phyloP scores from a whole-genome alignment of 73 alveolate species.

The Paramecium biaurelia region DNA sequence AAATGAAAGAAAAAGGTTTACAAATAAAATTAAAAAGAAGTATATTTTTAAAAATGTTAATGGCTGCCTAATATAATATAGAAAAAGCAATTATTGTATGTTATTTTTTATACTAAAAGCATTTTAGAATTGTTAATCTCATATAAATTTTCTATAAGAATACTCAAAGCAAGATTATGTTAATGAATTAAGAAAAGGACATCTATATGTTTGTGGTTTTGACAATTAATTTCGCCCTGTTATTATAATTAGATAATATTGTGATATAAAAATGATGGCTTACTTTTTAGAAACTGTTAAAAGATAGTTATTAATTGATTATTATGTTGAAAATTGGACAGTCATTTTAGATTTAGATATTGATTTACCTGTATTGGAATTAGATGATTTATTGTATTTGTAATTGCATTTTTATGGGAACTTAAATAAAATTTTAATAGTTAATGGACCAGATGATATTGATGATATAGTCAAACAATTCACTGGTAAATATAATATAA shows the following conservation, averaged over 20 bases:
- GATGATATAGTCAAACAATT: neutral
- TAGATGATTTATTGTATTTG: neutral
- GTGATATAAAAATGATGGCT: slow-evolving; percentile 1
- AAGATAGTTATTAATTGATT: slow-evolving; percentile 11
- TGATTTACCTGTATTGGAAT: neutral
- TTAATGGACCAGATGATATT: slow-evolving; percentile 37
- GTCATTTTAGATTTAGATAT: slow-evolving; percentile 18
- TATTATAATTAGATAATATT: neutral
- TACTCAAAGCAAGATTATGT: neutral
- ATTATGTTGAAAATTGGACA: slow-evolving; percentile 56
- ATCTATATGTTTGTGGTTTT: slow-evolving; percentile 35
- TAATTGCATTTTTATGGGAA: slow-evolving; percentile 33
- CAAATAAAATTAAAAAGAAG: neutral
- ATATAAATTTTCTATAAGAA: neutral
- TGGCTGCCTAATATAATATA: slow-evolving; percentile 32
- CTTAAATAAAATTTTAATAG: neutral
- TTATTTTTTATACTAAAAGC: neutral
- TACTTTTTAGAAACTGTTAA: slow-evolving; percentile 46
- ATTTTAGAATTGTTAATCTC: neutral
- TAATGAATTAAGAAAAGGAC: neutral
- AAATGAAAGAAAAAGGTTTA: neutral
- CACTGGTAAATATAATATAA: neutral
- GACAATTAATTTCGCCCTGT: slow-evolving; percentile 36
- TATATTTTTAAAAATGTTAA: neutral
- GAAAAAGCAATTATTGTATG: slow-evolving; percentile 39